Percentiles rank a stretch among this genome's conserved stretches.
Conservation (phyloP, 106 monocot species). For the Ottelia alismoides region DNA sequence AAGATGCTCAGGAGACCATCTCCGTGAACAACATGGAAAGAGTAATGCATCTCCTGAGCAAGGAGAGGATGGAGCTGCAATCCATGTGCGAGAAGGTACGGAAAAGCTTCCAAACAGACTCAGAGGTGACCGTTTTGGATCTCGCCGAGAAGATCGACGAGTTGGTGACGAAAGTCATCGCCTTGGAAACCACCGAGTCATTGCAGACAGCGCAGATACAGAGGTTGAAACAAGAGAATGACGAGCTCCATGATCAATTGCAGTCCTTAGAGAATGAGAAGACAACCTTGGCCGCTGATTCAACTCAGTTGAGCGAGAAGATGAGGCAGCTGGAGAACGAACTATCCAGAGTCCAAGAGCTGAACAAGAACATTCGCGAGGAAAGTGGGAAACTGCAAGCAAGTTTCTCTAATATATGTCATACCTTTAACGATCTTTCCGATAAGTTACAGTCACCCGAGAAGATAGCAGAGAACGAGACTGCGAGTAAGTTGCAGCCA, state of each 20-base stretch:
- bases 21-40: neutral
- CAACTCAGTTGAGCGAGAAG: constrained; percentile 8
- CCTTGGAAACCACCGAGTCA: constrained; percentile 25
- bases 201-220: constrained; percentile 36
- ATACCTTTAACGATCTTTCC: too few relatives aligned
- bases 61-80: constrained; percentile 14
- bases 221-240: constrained; percentile 8
- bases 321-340: too few relatives aligned
- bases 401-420: too few relatives aligned
- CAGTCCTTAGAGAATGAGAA: too few relatives aligned
- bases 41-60: constrained; percentile 1
- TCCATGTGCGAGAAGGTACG: constrained; percentile 16
- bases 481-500: too few relatives aligned
- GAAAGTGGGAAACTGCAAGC: constrained; percentile 6
- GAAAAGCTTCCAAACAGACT: too few relatives aligned
- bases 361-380: constrained; percentile 8
- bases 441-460: too few relatives aligned
- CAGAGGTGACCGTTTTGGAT: too few relatives aligned
- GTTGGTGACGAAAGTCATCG: too few relatives aligned
- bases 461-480: constrained; percentile 5
- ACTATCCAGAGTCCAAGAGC: constrained; percentile 23
- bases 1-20: neutral
- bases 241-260: too few relatives aligned
- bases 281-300: neutral
- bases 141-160: too few relatives aligned